Base-by-base conservation (phyloP, 2,329 filamentous ascomycete genomes). In the Paecilomyces dactylethromorphus region DNA sequence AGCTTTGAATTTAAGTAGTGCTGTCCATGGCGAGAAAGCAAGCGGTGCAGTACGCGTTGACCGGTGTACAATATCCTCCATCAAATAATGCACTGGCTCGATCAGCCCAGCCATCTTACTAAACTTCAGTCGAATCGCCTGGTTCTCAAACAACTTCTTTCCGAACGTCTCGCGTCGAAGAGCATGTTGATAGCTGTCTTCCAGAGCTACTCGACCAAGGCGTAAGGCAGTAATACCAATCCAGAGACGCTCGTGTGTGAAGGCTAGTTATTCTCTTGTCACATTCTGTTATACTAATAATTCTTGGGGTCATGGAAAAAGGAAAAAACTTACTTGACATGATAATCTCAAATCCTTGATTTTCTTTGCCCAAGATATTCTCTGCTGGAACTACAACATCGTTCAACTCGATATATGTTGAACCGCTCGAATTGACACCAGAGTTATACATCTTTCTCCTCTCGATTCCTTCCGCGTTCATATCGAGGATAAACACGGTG, bases 361-460 rank as follows among this genome's bases (percentile, higher is more conserved):
- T 88, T 70, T 91, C 88, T 24, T 79, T 66, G 1, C 88, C 88
- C 54, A 91, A 84, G 8, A 91, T 73, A 65, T 91, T 89, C 67
- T 84, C 82, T 0, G 83, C 80, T 0, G 88, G 88, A 0, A 92
- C 88, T 59, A 83, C 81, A 2, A 91, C 88, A 56, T 91, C 86
- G 63, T 90, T 87, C 1, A 92, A 78, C 68, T 90, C 87, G 64
- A 91, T 87, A 69, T 84, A 84, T 0, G 81, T 82, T 3, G 82
- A 78, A 68, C 85, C 85, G 49, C 85, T 86, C 4, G 84, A 85
- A 64, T 85, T 83, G n/a, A 87, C 84, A 2, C 87, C 87, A 26
- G 82, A 85, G 69, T 89, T 89, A 56, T 81, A 72, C 70, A 89
- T 87, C 55, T 68, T 58, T 26, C 66, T 59, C 50, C 69, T 64